phyloP scores from a whole-genome alignment of 306 rosid genomes.

The Crotalaria pallida region DNA sequence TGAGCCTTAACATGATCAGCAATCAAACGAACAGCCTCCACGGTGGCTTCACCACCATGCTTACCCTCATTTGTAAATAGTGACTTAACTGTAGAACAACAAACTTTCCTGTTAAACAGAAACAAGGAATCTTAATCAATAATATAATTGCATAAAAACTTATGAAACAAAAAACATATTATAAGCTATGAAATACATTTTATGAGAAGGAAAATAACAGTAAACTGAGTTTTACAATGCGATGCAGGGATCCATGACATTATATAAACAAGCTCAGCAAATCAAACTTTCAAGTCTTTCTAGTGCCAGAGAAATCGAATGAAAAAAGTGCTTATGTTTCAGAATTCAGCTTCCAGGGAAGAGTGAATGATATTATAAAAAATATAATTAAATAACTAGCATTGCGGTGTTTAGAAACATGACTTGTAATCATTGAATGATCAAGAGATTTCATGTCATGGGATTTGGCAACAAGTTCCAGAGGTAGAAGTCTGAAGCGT shows the following conservation, averaged over 20 bases:
- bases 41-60: constrained; percentile 85
- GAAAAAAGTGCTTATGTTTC: neutral
- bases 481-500: neutral
- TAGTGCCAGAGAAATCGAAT: neutral
- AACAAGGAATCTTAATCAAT: constrained; percentile 10
- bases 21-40: constrained; percentile 88
- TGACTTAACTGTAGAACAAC: constrained; percentile 68
- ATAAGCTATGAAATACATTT: neutral
- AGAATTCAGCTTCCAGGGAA: neutral
- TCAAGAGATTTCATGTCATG: neutral
- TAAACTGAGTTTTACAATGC: neutral
- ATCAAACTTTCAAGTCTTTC: neutral
- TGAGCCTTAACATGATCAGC: constrained; percentile 71
- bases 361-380: neutral
- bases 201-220: constrained; percentile 10
- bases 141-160: neutral
- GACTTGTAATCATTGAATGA: neutral
- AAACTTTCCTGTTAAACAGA: constrained; percentile 62
- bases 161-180: neutral
- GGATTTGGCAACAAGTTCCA: neutral
- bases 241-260: neutral
- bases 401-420: neutral
- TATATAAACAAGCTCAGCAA: neutral
- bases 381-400: neutral
- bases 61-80: constrained; percentile 80